Percentiles rank a stretch among this genome's conserved stretches.
Conservation (phyloP, 352 stramenopile genomes). For the Plasmopara muralis region DNA sequence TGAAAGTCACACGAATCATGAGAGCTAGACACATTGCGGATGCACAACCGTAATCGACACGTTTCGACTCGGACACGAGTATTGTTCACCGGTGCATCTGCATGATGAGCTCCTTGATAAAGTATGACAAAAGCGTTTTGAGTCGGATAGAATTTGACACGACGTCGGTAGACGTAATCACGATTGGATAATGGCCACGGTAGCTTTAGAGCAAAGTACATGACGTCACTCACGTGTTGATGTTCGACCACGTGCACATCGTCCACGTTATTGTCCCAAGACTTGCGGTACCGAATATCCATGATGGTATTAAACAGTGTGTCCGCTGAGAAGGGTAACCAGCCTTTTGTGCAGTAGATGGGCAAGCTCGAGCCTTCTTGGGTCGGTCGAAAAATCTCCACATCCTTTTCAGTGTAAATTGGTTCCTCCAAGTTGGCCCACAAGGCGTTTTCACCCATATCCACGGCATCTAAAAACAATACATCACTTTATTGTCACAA, state of each 20-base stretch:
- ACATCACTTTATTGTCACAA: not conserved
- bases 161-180: constrained; percentile 75
- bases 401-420: constrained; percentile 67
- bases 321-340: constrained; percentile 60
- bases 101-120: constrained; percentile 51
- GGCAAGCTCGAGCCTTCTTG: constrained; percentile 48
- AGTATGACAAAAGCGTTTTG: constrained; percentile 63
- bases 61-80: constrained; percentile 58
- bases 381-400: constrained; percentile 58
- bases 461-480: constrained; percentile 40
- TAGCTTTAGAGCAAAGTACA: constrained; percentile 52
- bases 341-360: constrained; percentile 65
- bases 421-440: constrained; percentile 59
- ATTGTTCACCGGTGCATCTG: constrained; percentile 29
- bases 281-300: constrained; percentile 48
- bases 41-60: constrained; percentile 47
- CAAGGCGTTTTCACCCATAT: constrained; percentile 56
- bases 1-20: constrained; percentile 62
- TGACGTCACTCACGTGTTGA: constrained; percentile 42
- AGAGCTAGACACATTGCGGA: constrained; percentile 41
- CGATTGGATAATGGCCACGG: constrained; percentile 64
- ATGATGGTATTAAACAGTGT: constrained; percentile 62
- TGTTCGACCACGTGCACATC: constrained; percentile 44
- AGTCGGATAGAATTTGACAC: constrained; percentile 43
- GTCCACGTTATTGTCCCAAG: constrained; percentile 49